phyloP scores from a whole-genome alignment of 495 filamentous ascomycete species.

The Antarctomyces pellizariae region DNA sequence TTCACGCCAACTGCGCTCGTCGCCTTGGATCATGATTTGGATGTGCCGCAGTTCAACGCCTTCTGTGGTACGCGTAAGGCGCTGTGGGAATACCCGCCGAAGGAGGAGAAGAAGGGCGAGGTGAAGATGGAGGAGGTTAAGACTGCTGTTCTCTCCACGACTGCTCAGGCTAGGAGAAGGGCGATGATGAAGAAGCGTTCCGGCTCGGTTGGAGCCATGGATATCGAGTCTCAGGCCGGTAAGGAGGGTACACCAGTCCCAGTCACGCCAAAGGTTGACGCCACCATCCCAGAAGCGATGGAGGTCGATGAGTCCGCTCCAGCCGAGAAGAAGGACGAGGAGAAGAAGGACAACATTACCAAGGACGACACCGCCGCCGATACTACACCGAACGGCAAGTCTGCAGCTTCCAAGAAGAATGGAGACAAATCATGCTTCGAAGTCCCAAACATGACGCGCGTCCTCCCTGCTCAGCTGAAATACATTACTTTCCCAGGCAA shows the following conservation, averaged over 20 bases:
- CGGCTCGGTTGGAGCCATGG: conserved; percentile 67
- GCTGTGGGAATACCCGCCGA: conserved; percentile 92
- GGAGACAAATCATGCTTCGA: conserved; percentile 95
- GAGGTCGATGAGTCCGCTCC: conserved; percentile 53
- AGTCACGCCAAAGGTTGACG: conserved; percentile 48
- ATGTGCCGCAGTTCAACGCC: conserved; percentile 90
- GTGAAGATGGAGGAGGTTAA: conserved; percentile 87
- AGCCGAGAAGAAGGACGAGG: conserved; percentile 37
- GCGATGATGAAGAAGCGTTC: conserved; percentile 51
- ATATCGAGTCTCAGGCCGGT: no score
- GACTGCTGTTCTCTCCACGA: conserved; percentile 89
- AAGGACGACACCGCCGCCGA: conserved; percentile 34
- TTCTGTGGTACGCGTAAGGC: conserved; percentile 84
- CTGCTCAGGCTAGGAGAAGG: conserved; percentile 84
- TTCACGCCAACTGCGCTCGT: conserved; percentile 91
- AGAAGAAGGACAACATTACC: conserved; percentile 27
- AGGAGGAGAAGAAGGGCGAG: conserved; percentile 81
- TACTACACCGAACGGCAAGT: conserved; percentile 22
- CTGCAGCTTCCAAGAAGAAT: conserved; percentile 62
- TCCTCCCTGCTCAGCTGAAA: conserved; percentile 81
- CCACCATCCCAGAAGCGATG: conserved; percentile 60
- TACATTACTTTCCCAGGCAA: conserved; percentile 77
- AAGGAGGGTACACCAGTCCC: no score
- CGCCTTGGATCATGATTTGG: conserved; percentile 76
- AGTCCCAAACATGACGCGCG: conserved; percentile 87